Conservation (phyloP, 2,329 filamentous ascomycete species). For the Waltergamsia citrina region DNA sequence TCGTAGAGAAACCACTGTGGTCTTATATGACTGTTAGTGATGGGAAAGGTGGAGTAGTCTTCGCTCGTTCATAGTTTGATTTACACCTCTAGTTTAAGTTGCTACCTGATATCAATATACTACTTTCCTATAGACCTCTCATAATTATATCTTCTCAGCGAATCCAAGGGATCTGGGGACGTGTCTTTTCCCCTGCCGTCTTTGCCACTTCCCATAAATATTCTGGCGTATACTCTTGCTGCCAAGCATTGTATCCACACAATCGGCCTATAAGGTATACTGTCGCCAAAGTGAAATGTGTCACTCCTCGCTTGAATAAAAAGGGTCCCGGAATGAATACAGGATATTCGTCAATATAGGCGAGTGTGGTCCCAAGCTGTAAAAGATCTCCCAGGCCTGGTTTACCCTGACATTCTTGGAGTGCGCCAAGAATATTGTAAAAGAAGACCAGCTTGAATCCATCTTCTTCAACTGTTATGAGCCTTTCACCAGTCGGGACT, state of each 20-base stretch:
- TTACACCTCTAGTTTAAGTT: too few relatives aligned
- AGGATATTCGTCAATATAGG: conserved; percentile 3
- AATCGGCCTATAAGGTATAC: neutral
- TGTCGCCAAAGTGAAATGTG: neutral
- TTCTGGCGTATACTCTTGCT: conserved; percentile 1
- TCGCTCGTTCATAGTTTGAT: too few relatives aligned
- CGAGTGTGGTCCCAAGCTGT: conserved; percentile 1
- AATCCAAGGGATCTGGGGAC: neutral
- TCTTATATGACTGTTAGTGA: too few relatives aligned
- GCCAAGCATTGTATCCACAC: neutral
- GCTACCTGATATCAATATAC: too few relatives aligned
- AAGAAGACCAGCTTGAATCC: conserved; percentile 2
- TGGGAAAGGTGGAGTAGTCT: too few relatives aligned
- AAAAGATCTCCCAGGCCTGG: neutral
- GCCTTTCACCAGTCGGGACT: neutral
- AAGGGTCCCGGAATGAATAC: conserved; percentile 1
- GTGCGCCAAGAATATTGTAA: conserved; percentile 1
- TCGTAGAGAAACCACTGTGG: too few relatives aligned
- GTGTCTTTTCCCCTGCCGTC: neutral
- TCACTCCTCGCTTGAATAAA: neutral
- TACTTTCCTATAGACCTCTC: too few relatives aligned
- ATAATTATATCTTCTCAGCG: too few relatives aligned
- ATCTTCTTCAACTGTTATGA: neutral
- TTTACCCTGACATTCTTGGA: conserved; percentile 1
- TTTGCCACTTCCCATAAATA: conserved; percentile 1